These are phyloP conservation scores for Cutaneotrichosporon sp. DNA, from an alignment of 1,284 basidiomycete species.

Conservation along the genomic window DNA sequence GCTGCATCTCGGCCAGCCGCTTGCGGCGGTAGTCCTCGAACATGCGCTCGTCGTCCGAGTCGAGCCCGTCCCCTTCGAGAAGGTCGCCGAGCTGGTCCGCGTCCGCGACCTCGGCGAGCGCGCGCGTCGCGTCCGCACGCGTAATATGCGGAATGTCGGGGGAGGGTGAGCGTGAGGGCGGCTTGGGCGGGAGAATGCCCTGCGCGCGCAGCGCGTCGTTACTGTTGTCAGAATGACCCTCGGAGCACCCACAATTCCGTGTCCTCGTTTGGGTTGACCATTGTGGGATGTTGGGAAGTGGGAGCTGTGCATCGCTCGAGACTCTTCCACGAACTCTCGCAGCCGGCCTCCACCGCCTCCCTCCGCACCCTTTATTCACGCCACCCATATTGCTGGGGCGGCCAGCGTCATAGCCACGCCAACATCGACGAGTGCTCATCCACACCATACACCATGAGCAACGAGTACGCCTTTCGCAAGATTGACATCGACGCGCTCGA, in stretches of 20 bases:
- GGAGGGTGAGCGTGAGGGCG: constrained; percentile 63
- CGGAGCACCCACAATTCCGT: constrained; percentile 77
- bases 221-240: constrained; percentile 56
- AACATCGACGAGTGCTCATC: constrained; percentile 6
- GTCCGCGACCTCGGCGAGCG: constrained; percentile 58
- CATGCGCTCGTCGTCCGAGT: constrained; percentile 76
- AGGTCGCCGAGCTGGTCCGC: constrained; percentile 64
- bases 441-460: constrained; percentile 59
- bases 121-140: constrained; percentile 54
- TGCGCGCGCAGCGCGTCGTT: constrained; percentile 90
- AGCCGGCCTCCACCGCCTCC: neutral
- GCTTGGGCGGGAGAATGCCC: constrained; percentile 80
- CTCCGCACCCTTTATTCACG: neutral
- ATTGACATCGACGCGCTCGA: constrained; percentile 87
- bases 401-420: constrained; percentile 17
- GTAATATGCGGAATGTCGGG: constrained; percentile 61
- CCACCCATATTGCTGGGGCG: neutral
- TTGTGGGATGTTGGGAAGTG: constrained; percentile 60
- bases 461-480: constrained; percentile 74
- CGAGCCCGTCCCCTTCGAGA: constrained; percentile 67
- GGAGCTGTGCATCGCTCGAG: neutral
- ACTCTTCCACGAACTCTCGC: no score
- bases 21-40: constrained; percentile 70
- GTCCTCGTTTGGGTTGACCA: constrained; percentile 76
- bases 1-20: constrained; percentile 67